Evolutionary conservation across 768 basidiomycete species (phyloP).

Genomic region (Leccinum rimulosum): DNA sequence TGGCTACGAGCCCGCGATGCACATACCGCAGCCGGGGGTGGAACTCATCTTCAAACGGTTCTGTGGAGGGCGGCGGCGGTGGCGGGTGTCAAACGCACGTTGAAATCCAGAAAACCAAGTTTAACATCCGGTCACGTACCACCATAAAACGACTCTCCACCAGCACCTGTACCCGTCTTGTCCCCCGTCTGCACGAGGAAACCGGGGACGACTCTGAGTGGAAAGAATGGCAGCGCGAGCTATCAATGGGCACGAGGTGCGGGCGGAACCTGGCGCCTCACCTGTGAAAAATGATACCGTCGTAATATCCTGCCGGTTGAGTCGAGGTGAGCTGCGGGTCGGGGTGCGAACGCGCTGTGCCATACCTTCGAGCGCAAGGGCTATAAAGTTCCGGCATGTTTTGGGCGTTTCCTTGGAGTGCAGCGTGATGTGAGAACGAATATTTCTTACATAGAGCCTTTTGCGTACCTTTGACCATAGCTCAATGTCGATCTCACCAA

Average conservation of each 20-base stretch:
- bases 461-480: conserved; percentile 80
- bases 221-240: not conserved
- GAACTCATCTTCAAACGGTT: conserved; percentile 92
- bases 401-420: conserved; percentile 80
- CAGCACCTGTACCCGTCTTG: conserved; percentile 83
- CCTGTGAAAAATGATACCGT: conserved; percentile 94
- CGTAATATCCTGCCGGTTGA: conserved; percentile 77
- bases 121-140: conserved; percentile 41
- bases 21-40: conserved; percentile 87
- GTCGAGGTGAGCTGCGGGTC: conserved; percentile 6
- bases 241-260: not conserved
- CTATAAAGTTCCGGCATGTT: conserved; percentile 88
- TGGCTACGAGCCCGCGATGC: conserved; percentile 88
- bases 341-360: not conserved
- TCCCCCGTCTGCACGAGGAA: conserved; percentile 97
- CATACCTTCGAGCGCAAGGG: conserved; percentile 83
- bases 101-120: not conserved
- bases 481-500: conserved; percentile 85
- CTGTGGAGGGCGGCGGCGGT: conserved; percentile 36
- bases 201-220: conserved; percentile 71
- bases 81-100: not conserved
- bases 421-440: not conserved
- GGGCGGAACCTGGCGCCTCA: conserved; percentile 27
- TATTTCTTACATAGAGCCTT: not conserved
- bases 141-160: conserved; percentile 95